Evolutionary conservation across 306 rosid species (phyloP).

Genomic region (Arachis hypogaea): DNA sequence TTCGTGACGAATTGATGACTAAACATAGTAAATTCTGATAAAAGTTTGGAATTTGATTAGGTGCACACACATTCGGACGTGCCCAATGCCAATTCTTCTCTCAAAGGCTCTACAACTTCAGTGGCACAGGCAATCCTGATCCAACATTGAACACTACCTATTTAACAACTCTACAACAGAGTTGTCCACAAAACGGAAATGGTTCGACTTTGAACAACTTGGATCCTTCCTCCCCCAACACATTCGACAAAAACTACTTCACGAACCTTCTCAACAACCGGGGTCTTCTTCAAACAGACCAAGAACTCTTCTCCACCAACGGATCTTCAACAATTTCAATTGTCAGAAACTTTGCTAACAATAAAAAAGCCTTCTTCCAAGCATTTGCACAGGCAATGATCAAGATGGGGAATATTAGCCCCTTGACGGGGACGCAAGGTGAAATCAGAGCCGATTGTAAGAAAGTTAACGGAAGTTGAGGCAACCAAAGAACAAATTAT

Average conservation of each 20-base stretch:
- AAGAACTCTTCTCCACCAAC: conserved; percentile 53
- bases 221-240: conserved; percentile 45
- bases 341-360: conserved; percentile 57
- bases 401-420: conserved; percentile 76
- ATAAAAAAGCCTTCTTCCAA: conserved; percentile 56
- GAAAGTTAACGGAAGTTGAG: conserved; percentile 65
- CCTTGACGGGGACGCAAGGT: conserved; percentile 60
- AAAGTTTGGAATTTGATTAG: conserved; percentile 27
- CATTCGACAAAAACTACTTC: conserved; percentile 70
- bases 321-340: conserved; percentile 56
- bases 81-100: conserved; percentile 60
- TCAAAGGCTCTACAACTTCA: conserved; percentile 59
- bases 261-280: conserved; percentile 42
- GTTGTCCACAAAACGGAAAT: conserved; percentile 62
- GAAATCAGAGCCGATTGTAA: conserved; percentile 63
- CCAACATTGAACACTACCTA: conserved; percentile 62
- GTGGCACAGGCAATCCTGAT: conserved; percentile 51
- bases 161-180: conserved; percentile 53
- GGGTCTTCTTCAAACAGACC: conserved; percentile 68
- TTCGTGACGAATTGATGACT: no score
- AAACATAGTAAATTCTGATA: no score
- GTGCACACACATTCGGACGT: conserved; percentile 78
- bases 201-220: conserved; percentile 51
- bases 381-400: conserved; percentile 70
- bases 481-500: background rate